Percentiles rank a stretch among this genome's conserved stretches.
Conservation (phyloP, 352 stramenopile genomes). For the Pythium plurisporium region DNA sequence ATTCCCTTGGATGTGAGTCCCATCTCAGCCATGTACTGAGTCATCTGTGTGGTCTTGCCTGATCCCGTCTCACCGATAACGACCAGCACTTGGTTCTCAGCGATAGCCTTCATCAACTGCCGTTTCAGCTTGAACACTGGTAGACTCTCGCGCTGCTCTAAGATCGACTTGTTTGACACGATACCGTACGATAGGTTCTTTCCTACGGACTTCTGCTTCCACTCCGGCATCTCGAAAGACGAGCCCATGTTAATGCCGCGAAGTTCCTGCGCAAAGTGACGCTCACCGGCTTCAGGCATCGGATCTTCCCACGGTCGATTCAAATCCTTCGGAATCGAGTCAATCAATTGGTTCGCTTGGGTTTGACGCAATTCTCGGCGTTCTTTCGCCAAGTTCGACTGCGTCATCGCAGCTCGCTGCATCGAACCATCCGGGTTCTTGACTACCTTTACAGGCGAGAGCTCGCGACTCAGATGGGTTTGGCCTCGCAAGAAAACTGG, state of each 20-base stretch:
- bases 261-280: constrained; percentile 97
- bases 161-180: constrained; percentile 93
- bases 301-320: constrained; percentile 98
- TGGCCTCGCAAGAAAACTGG: constrained; percentile 96
- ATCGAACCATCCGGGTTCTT: constrained; percentile 99
- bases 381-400: constrained; percentile 96
- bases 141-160: constrained; percentile 95
- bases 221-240: constrained; percentile 93
- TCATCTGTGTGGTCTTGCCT: constrained; percentile 98
- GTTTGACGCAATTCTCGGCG: constrained; percentile 95
- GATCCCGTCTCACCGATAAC: constrained; percentile 99
- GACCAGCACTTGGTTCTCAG: constrained; percentile 95
- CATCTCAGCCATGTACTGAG: constrained; percentile 92
- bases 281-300: constrained; percentile 95
- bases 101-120: constrained; percentile 93
- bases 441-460: constrained; percentile 97
- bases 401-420: constrained; percentile 96
- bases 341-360: constrained; percentile 96
- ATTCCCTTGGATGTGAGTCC: constrained; percentile 88
- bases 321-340: constrained; percentile 97
- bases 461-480: constrained; percentile 86
- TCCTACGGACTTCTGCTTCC: constrained; percentile 96
- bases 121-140: constrained; percentile 97
- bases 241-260: constrained; percentile 89
- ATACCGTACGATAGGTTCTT: constrained; percentile 97